These are phyloP conservation scores for Phialocephala subalpina DNA, from an alignment of 2,329 filamentous ascomycete genomes.

Conservation along the genomic window DNA sequence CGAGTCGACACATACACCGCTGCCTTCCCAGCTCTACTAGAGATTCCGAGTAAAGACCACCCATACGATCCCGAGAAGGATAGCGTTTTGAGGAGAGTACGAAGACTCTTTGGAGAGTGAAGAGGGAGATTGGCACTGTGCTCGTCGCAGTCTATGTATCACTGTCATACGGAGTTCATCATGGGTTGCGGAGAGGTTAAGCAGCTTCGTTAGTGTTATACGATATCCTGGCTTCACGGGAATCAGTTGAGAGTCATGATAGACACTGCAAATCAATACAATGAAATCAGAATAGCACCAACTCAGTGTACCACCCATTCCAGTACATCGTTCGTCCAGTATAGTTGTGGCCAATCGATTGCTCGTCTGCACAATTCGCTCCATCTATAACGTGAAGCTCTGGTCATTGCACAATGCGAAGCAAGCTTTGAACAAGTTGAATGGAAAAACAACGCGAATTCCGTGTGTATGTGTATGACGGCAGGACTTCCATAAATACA, in stretches of 20 bases:
- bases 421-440: neutral
- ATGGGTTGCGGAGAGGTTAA: neutral
- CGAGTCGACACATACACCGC: conserved; percentile 91
- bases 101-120: conserved; percentile 76
- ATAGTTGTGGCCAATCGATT: no score
- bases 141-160: conserved; percentile 1
- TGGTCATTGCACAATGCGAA: neutral
- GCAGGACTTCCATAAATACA: conserved; percentile 25
- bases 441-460: neutral
- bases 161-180: neutral
- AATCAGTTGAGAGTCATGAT: no score
- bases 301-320: no score
- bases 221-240: no score
- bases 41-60: conserved; percentile 98
- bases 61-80: conserved; percentile 99
- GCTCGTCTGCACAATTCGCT: no score
- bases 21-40: conserved; percentile 93
- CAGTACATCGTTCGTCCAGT: no score
- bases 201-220: no score
- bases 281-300: no score
- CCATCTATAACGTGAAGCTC: neutral
- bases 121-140: conserved; percentile 21
- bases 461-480: neutral
- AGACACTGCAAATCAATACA: no score
- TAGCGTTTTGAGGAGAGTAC: conserved; percentile 90